Evolutionary conservation across 108 stramenopile species (phyloP).

Genomic region (Pseudonitzschia multiseries): DNA sequence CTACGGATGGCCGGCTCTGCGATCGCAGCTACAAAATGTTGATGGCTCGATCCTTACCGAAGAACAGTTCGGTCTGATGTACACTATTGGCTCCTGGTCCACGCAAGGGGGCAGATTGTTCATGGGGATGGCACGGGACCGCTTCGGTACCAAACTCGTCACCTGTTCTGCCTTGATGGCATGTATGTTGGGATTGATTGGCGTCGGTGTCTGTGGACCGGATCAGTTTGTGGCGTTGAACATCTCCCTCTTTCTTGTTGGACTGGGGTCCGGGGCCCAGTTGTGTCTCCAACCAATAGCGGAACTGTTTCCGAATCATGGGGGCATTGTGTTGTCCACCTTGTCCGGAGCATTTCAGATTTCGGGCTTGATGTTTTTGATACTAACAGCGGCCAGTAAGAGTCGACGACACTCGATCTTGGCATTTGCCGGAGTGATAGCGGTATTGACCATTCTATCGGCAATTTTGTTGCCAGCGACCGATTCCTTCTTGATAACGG

Average conservation of each 20-base stretch:
- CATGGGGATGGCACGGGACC: slow-evolving; percentile 43
- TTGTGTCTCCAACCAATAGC: slow-evolving; percentile 52
- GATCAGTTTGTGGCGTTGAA: slow-evolving; percentile 18
- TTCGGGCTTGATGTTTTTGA: slow-evolving; percentile 38
- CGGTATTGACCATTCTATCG: slow-evolving; percentile 17
- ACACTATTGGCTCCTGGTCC: slow-evolving; percentile 42
- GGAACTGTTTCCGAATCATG: slow-evolving; percentile 30
- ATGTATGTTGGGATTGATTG: slow-evolving; percentile 24
- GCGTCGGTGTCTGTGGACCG: slow-evolving; percentile 29
- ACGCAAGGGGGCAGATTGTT: slow-evolving; percentile 43
- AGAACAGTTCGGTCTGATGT: slow-evolving; percentile 32
- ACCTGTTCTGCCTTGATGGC: slow-evolving; percentile 15
- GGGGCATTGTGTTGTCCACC: slow-evolving; percentile 24
- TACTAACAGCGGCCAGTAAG: slow-evolving; percentile 6
- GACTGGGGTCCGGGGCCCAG: slow-evolving; percentile 43
- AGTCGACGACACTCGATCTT: slow-evolving; percentile 8
- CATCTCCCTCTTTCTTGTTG: slow-evolving; percentile 36
- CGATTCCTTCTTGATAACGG: slow-evolving; percentile 17
- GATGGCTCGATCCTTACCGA: slow-evolving; percentile 20
- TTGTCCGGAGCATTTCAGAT: slow-evolving; percentile 49
- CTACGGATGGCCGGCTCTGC: slow-evolving; percentile 49
- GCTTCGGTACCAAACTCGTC: slow-evolving; percentile 31
- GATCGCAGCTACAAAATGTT: slow-evolving; percentile 32
- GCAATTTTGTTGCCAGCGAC: slow-evolving; percentile 21
- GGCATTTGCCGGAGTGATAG: slow-evolving; percentile 25